Percentiles rank a stretch among this genome's conserved stretches.
Conservation (phyloP, 2,329 filamentous ascomycete genomes). For the Pseudogymnoascus sp. region DNA sequence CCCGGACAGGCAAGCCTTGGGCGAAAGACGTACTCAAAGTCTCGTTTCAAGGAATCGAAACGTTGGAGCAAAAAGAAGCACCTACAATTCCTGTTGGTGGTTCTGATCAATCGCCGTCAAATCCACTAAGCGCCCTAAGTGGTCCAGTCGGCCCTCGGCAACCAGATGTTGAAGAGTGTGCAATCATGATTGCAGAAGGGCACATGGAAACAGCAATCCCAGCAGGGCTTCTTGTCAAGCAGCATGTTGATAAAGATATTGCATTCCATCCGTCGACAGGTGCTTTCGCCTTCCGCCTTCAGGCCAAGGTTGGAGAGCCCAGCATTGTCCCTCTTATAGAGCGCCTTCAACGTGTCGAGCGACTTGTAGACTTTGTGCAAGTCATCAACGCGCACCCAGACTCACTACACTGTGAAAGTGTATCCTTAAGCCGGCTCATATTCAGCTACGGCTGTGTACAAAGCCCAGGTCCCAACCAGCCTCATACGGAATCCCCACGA, state of each 20-base stretch:
- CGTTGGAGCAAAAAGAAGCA: constrained; percentile 17
- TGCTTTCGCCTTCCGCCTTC: constrained; percentile 25
- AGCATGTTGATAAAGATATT: constrained; percentile 26
- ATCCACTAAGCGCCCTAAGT: neutral
- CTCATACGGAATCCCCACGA: constrained; percentile 21
- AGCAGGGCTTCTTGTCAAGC: constrained; percentile 20
- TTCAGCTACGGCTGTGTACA: constrained; percentile 54
- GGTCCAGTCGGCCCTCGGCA: neutral
- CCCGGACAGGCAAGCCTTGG: constrained; percentile 36
- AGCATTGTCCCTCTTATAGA: constrained; percentile 23
- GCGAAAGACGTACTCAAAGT: constrained; percentile 51
- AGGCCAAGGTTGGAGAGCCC: constrained; percentile 23
- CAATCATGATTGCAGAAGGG: constrained; percentile 26
- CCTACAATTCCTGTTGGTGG: neutral
- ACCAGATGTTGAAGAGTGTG: constrained; percentile 15
- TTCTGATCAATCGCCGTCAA: neutral
- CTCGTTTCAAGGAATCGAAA: constrained; percentile 39
- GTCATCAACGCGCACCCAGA: constrained; percentile 50
- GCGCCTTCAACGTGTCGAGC: constrained; percentile 49
- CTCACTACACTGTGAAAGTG: constrained; percentile 47
- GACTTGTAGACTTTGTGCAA: constrained; percentile 61
- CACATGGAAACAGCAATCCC: constrained; percentile 24
- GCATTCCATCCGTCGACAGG: constrained; percentile 24
- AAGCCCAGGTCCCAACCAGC: constrained; percentile 14
- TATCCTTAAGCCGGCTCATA: constrained; percentile 53